phyloP scores from a whole-genome alignment of 352 stramenopile species.

The Globisporangium splendens region DNA sequence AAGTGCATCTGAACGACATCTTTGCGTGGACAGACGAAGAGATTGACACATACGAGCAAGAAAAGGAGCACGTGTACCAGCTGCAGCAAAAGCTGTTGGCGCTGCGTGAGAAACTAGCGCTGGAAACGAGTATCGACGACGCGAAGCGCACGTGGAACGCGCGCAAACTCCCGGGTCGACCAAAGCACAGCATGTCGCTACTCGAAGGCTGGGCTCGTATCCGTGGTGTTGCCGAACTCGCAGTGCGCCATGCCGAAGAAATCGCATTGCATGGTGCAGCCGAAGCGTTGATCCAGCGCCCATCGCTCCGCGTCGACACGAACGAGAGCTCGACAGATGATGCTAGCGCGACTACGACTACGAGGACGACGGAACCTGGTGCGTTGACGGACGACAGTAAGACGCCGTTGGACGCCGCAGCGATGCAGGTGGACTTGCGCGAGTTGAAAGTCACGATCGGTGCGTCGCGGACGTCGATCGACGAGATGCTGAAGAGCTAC shows the following conservation, averaged over 20 bases:
- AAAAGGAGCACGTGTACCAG: constrained; percentile 42
- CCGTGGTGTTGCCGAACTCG: constrained; percentile 15
- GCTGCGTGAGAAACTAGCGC: constrained; percentile 25
- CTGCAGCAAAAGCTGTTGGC: constrained; percentile 28
- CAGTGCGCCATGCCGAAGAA: constrained; percentile 32
- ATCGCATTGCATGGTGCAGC: constrained; percentile 40
- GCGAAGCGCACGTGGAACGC: constrained; percentile 5
- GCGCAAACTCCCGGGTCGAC: constrained; percentile 1
- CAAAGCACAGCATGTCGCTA: not conserved
- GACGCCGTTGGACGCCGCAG: no score
- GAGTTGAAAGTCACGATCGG: constrained; percentile 7
- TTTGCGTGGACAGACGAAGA: constrained; percentile 47
- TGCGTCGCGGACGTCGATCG: constrained; percentile 1
- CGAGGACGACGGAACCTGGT: no score
- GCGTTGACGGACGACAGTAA: no score
- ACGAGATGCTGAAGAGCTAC: constrained; percentile 8
- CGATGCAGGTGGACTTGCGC: not conserved
- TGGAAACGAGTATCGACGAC: constrained; percentile 9
- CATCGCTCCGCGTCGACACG: constrained; percentile 20
- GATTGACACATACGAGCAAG: constrained; percentile 36
- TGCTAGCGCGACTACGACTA: no score
- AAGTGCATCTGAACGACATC: constrained; percentile 25
- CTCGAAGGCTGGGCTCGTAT: constrained; percentile 12
- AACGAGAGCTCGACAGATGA: not conserved
- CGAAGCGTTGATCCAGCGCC: constrained; percentile 39